phyloP scores from a whole-genome alignment of 2,329 filamentous ascomycete genomes.

The Penicillium sp. region DNA sequence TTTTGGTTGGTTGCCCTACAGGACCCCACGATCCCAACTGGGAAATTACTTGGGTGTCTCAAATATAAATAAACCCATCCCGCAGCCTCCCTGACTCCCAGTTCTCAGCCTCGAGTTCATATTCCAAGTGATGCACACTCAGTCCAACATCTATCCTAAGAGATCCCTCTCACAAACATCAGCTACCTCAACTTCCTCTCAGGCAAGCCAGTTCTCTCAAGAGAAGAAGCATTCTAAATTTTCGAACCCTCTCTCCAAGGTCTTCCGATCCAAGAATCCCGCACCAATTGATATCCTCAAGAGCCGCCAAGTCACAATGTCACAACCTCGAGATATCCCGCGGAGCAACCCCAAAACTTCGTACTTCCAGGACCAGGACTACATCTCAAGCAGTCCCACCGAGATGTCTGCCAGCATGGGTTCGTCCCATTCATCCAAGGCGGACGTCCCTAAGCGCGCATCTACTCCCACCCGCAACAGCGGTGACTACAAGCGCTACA shows the following conservation, averaged over 20 bases:
- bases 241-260: constrained; percentile 13
- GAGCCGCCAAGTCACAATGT: constrained; percentile 7
- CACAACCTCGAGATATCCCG: constrained; percentile 13
- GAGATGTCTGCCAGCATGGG: constrained; percentile 19
- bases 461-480: constrained; percentile 25
- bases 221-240: constrained; percentile 12
- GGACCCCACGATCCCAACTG: constrained; percentile 4
- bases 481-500: constrained; percentile 38
- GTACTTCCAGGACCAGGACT: constrained; percentile 12
- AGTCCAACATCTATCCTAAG: constrained; percentile 11
- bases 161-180: constrained; percentile 22
- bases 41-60: neutral
- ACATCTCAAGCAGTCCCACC: constrained; percentile 17
- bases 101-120: neutral
- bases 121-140: constrained; percentile 15
- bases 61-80: constrained; percentile 18
- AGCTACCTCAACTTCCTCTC: constrained; percentile 16
- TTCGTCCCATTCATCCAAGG: constrained; percentile 6
- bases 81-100: neutral
- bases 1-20: constrained; percentile 24
- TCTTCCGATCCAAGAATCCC: constrained; percentile 24
- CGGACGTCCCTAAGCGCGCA: constrained; percentile 15
- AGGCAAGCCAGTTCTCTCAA: constrained; percentile 13
- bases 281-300: constrained; percentile 17
- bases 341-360: constrained; percentile 11